Conservation (phyloP, 2,329 filamentous ascomycete genomes). For the Paecilomyces sp. region DNA sequence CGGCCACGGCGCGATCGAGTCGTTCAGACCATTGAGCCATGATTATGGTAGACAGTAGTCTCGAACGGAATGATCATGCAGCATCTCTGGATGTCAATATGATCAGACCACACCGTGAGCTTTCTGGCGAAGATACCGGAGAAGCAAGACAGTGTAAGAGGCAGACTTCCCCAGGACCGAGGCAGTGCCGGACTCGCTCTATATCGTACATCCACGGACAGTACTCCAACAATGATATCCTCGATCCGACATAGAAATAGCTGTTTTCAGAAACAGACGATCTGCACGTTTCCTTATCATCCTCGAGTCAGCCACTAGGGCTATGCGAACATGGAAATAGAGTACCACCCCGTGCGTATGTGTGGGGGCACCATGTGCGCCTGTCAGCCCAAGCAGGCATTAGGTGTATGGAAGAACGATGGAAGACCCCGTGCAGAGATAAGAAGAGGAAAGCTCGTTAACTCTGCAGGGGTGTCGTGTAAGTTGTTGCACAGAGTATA, state of each 20-base stretch:
- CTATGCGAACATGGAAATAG: neutral
- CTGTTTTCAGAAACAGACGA: neutral
- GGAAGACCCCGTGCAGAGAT: neutral
- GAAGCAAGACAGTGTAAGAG: neutral
- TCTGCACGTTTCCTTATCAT: neutral
- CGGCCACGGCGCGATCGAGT: slow-evolving; percentile 43
- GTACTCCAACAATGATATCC: neutral
- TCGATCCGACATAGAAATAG: neutral
- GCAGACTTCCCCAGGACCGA: neutral
- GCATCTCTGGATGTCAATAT: neutral
- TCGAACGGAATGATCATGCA: neutral
- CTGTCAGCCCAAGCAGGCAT: neutral
- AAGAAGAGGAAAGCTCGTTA: neutral
- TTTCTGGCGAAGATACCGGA: neutral
- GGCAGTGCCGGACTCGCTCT: neutral
- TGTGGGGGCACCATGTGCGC: neutral
- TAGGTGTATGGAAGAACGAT: neutral
- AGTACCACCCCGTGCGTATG: neutral
- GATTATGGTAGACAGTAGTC: neutral
- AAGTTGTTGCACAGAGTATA: neutral
- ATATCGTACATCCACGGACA: neutral
- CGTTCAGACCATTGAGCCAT: neutral
- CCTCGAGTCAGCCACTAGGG: neutral
- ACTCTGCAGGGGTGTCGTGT: neutral
- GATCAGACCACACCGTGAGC: neutral